Evolutionary conservation across 2,329 filamentous ascomycete genomes (phyloP), one percentile per base, ranked within the genome.

Genomic region (Trichoderma pleuroti): DNA sequence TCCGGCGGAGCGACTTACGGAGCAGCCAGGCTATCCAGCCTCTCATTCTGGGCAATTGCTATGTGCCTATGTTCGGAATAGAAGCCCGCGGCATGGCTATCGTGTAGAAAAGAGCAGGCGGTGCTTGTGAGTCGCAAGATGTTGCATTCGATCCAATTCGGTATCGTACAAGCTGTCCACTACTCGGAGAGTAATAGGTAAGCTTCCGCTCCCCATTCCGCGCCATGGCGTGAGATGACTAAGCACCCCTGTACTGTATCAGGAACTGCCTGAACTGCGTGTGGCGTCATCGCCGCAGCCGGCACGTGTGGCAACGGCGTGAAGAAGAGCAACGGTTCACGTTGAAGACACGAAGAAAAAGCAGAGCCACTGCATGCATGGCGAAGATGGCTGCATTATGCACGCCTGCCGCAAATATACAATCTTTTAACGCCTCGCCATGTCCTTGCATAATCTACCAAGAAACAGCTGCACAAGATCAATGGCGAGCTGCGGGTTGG

Each of bases 11-110:
- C 21, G 14, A 77, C 82, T 79, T 80, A 86, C 84, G 79, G 76
- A 83, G 78, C 72, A 84, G 73, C 78, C 81, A 84, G 63, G 82
- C 70, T 70, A 81, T 75, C 75, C 77, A 78, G 74, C 78, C 76
- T 77, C 79, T 81, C 83, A 84, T 84, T 68, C 61, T 81, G 74
- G 78, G 78, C 78, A 79, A 74, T 72, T 76, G 73, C 76, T 81
- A 81, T 78, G 74, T 78, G 77, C 77, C 77, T 74, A 73, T 74
- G 52, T 57, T 71, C 21, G 63, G 59, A 71, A 70, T 69, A 71
- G 65, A 73, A 72, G 73, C 72, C 63, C 72, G 72, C 73, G 72
- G 78, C 79, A 80, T 80, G 76, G 75, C 77, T 72, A 57, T 52
- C 46, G 39, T 46, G 34, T 62, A 36, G 24, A 57, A 26, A 64